These are phyloP conservation scores for Fusarium floridanum DNA, from an alignment of 2,329 filamentous ascomycete genomes.

Conservation along the genomic window DNA sequence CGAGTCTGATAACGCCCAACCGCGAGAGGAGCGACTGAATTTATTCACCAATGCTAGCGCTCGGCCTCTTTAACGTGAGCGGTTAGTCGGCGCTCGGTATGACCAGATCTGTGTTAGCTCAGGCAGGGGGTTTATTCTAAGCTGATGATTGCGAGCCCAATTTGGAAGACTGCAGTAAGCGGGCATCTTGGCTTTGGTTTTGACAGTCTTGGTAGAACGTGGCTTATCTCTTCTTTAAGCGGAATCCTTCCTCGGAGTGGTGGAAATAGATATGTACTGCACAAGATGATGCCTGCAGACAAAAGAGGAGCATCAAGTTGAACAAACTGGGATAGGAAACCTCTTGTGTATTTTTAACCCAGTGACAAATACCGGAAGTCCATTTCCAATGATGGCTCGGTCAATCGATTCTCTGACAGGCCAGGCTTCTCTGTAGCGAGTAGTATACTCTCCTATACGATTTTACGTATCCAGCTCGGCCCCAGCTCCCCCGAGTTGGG, in stretches of 20 bases:
- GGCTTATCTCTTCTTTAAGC: background rate
- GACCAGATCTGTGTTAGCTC: background rate
- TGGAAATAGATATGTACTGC: background rate
- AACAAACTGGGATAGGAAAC: too few relatives aligned
- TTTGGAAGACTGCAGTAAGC: background rate
- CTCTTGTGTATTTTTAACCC: too few relatives aligned
- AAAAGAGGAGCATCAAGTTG: too few relatives aligned
- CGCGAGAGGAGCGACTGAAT: background rate
- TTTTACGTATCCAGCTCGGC: background rate
- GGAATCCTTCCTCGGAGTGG: background rate
- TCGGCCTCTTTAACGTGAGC: background rate
- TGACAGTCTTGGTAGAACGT: background rate
- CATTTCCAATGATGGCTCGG: background rate
- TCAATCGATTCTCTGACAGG: background rate
- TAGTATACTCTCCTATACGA: background rate
- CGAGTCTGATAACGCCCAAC: too few relatives aligned
- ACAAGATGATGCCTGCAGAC: too few relatives aligned
- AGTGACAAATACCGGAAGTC: too few relatives aligned
- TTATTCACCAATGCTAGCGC: background rate
- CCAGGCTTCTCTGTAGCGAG: background rate
- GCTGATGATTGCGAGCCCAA: background rate
- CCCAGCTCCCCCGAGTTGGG: background rate
- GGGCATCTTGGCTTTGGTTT: background rate
- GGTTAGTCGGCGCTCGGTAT: background rate
- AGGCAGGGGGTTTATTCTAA: background rate